These are phyloP conservation scores for Nidula niveotomentosa DNA, from an alignment of 1,284 basidiomycete species.

Conservation along the genomic window DNA sequence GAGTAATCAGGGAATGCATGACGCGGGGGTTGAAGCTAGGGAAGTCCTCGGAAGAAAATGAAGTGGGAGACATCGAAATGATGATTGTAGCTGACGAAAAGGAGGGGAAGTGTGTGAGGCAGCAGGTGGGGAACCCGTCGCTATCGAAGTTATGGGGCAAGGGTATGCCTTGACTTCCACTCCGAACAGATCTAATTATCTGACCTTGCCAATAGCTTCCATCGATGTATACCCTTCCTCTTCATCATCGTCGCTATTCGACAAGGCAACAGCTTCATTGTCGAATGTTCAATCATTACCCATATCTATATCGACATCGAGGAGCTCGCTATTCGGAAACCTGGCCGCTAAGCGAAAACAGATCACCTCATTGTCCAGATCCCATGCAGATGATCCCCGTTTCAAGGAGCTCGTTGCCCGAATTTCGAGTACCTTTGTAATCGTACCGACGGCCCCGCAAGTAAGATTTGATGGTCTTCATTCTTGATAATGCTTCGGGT, in stretches of 20 bases:
- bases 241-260: constrained; percentile 26
- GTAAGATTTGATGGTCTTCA: constrained; percentile 16
- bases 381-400: constrained; percentile 12
- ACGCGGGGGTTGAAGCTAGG: constrained; percentile 1
- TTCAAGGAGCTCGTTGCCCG: constrained; percentile 51
- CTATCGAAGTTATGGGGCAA: constrained; percentile 19
- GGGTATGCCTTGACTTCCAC: constrained; percentile 14
- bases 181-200: neutral
- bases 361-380: neutral
- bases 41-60: constrained; percentile 7
- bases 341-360: neutral
- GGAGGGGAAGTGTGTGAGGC: constrained; percentile 12
- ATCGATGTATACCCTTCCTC: neutral
- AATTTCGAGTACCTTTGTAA: constrained; percentile 53
- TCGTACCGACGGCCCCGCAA: constrained; percentile 52
- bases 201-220: neutral
- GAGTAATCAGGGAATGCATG: constrained; percentile 42
- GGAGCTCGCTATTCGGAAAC: constrained; percentile 42
- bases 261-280: constrained; percentile 5
- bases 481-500: too few relatives aligned
- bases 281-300: neutral
- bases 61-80: neutral
- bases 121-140: constrained; percentile 8
- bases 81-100: neutral
- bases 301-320: constrained; percentile 22